phyloP scores from a whole-genome alignment of 139 green algal species.

The Yamagishiella unicocca region DNA sequence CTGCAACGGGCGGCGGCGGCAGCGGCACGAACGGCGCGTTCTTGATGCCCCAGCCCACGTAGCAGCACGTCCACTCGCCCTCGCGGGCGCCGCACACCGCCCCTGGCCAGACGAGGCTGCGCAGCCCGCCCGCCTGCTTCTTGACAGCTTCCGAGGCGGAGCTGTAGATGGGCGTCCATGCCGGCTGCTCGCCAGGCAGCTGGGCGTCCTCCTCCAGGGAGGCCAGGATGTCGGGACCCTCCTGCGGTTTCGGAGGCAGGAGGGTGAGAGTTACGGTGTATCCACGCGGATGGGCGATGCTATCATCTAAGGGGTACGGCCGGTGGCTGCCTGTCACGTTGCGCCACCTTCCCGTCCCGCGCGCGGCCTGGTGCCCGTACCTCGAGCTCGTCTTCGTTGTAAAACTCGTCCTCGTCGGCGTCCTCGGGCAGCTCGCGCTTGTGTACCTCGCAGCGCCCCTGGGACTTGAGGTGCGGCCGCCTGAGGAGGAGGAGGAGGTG shows the following conservation, averaged over 20 bases:
- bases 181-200: constrained; percentile 48
- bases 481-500: constrained; percentile 31
- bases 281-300: too few species aligned
- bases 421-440: constrained; percentile 70
- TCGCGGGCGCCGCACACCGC: constrained; percentile 55
- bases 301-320: too few species aligned
- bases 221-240: constrained; percentile 74
- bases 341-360: neutral
- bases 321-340: too few species aligned
- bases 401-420: constrained; percentile 67
- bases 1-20: constrained; percentile 72
- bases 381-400: constrained; percentile 78
- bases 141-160: constrained; percentile 59
- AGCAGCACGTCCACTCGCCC: constrained; percentile 66
- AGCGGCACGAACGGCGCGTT: constrained; percentile 68
- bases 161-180: constrained; percentile 64
- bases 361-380: constrained; percentile 45
- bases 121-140: constrained; percentile 65
- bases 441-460: constrained; percentile 76
- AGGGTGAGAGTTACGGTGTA: too few species aligned
- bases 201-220: constrained; percentile 69
- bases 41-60: constrained; percentile 81
- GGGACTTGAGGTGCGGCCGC: constrained; percentile 82
- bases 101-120: constrained; percentile 73
- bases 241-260: constrained; percentile 68